phyloP scores from a whole-genome alignment of 495 filamentous ascomycete species.

The Sphaerosporella brunnea region DNA sequence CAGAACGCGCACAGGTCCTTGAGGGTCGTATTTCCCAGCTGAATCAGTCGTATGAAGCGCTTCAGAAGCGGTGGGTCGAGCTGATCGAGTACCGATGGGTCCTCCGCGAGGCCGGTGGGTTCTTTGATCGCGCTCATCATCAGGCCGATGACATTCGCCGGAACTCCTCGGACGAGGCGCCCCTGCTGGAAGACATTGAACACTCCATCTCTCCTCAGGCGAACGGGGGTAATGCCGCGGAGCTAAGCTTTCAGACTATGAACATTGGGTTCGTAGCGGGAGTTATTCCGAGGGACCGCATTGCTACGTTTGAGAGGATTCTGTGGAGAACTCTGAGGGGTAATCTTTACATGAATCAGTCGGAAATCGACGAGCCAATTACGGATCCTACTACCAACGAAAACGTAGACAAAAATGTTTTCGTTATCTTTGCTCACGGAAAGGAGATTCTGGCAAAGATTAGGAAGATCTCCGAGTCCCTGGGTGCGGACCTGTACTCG shows the following conservation, averaged over 20 bases:
- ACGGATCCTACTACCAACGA: conserved; percentile 85
- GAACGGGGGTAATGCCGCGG: conserved; percentile 13
- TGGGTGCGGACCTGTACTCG: conserved; percentile 84
- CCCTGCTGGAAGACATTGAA: conserved; percentile 25
- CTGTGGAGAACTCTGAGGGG: conserved; percentile 91
- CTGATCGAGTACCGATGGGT: conserved; percentile 97
- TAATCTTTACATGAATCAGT: conserved; percentile 99
- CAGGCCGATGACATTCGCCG: conserved; percentile 92
- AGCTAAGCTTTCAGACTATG: conserved; percentile 51
- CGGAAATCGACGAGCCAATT: conserved; percentile 89
- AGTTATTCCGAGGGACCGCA: conserved; percentile 82
- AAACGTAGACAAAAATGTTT: conserved; percentile 86
- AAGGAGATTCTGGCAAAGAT: conserved; percentile 98
- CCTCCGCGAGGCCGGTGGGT: conserved; percentile 78
- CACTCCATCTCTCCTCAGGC: conserved; percentile 18
- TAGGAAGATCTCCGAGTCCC: conserved; percentile 91
- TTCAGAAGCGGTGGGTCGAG: conserved; percentile 95
- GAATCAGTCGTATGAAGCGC: conserved; percentile 92
- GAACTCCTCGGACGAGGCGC: conserved; percentile 58
- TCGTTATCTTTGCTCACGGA: conserved; percentile 97
- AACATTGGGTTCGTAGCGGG: conserved; percentile 96
- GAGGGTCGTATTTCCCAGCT: conserved; percentile 80
- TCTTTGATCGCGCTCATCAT: conserved; percentile 90
- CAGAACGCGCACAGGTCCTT: conserved; percentile 75
- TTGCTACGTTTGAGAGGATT: conserved; percentile 89